Percentiles rank a stretch among this genome's conserved stretches.
These are phyloP conservation scores for Crithidia sp. DNA, from an alignment of 208 protist genomes.

Conservation along the genomic window DNA sequence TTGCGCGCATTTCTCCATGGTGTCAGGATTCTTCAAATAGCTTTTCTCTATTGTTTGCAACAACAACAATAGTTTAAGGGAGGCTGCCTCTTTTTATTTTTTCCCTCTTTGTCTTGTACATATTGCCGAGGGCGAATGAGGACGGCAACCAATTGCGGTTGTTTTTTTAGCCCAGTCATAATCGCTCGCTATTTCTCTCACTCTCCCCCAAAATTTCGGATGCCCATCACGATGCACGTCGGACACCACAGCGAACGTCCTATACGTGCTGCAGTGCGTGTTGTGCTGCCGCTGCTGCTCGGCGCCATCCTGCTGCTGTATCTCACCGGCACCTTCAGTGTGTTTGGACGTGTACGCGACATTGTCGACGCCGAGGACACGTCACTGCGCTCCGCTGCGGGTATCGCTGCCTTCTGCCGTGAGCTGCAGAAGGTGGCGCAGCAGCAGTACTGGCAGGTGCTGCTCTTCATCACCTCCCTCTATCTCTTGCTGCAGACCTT, in stretches of 20 bases:
- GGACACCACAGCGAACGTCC: constrained; percentile 19
- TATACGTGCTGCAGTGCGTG: constrained; percentile 9
- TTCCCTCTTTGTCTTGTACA: background rate
- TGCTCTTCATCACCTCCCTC: constrained; percentile 50
- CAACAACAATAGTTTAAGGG: no score
- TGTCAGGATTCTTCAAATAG: no score
- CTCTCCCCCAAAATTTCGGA: constrained; percentile 9
- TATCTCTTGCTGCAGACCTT: constrained; percentile 88
- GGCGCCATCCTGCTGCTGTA: constrained; percentile 40
- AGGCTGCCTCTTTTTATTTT: constrained; percentile 3
- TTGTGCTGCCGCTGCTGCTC: constrained; percentile 31
- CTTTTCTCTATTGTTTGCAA: no score
- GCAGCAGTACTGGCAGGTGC: constrained; percentile 39
- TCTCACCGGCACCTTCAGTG: constrained; percentile 40
- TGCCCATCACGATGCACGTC: constrained; percentile 34
- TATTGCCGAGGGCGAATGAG: background rate
- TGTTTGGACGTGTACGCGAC: constrained; percentile 29
- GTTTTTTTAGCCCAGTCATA: no score
- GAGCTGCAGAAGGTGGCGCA: constrained; percentile 44
- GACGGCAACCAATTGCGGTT: no score
- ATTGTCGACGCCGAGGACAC: constrained; percentile 33
- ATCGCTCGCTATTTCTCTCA: background rate
- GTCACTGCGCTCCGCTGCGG: constrained; percentile 43
- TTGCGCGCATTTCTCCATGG: no score
- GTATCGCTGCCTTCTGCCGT: constrained; percentile 54